Percentiles rank a stretch among this genome's conserved stretches.
phyloP scores from a whole-genome alignment of 352 stramenopile genomes.

The Discostella stelligera region DNA sequence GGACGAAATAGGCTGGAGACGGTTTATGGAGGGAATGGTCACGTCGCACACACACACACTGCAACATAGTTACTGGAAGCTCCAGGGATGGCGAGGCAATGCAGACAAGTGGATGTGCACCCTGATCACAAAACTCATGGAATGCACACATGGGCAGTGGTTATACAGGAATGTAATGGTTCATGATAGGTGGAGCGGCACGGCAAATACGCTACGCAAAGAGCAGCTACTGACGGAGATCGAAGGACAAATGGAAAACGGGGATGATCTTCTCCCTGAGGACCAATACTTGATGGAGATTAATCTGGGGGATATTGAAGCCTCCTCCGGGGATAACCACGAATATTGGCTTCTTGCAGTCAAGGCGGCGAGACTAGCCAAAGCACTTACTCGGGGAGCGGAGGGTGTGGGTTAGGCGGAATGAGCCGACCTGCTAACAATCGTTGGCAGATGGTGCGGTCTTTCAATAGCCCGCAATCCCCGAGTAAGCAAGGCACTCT shows the following conservation, averaged over 20 bases:
- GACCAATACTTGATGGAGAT: slow-evolving; percentile 28
- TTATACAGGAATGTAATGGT: slow-evolving; percentile 28
- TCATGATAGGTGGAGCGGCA: slow-evolving; percentile 11
- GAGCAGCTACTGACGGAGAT: slow-evolving; percentile 29
- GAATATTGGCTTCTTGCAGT: slow-evolving; percentile 31
- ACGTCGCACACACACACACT: slow-evolving; percentile 3
- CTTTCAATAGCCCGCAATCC: slow-evolving; percentile 5
- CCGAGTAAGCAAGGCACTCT: background rate
- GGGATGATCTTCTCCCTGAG: slow-evolving; percentile 6
- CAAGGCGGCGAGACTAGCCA: slow-evolving; percentile 9
- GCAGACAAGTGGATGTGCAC: background rate
- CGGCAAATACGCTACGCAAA: slow-evolving; percentile 1
- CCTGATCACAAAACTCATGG: slow-evolving; percentile 14
- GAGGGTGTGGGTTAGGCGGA: background rate
- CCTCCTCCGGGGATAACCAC: slow-evolving; percentile 8
- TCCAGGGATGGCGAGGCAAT: background rate
- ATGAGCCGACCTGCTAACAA: background rate
- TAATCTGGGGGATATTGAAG: slow-evolving; percentile 21
- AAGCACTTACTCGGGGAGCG: background rate
- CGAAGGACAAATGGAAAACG: slow-evolving; percentile 23
- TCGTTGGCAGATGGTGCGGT: background rate
- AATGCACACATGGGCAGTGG: slow-evolving; percentile 24
- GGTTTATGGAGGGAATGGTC: slow-evolving; percentile 39
- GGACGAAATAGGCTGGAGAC: slow-evolving; percentile 29
- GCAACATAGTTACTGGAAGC: background rate